phyloP scores from a whole-genome alignment of 352 stramenopile species.

The Pythium grandisporangium region DNA sequence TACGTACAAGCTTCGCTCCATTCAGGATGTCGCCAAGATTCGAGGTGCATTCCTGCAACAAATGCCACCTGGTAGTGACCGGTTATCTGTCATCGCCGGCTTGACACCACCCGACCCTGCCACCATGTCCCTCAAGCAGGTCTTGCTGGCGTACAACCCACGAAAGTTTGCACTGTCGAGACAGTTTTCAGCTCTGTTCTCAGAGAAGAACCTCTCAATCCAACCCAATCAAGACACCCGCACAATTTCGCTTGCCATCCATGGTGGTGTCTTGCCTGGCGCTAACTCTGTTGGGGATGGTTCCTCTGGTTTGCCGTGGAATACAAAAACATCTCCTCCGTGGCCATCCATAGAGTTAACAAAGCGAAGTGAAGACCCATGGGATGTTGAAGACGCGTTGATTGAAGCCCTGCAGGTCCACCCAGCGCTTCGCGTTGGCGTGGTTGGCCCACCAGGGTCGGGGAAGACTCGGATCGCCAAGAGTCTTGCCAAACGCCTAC shows the following conservation, averaged over 20 bases:
- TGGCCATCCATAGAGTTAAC: slow-evolving; percentile 7
- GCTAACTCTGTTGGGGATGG: no score
- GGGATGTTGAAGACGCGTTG: slow-evolving; percentile 31
- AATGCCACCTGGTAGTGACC: slow-evolving; percentile 30
- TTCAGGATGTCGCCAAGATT: slow-evolving; percentile 45
- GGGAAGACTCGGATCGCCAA: slow-evolving; percentile 49
- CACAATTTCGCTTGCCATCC: no score
- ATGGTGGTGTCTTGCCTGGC: no score
- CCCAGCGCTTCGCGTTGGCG: slow-evolving; percentile 30
- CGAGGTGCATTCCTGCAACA: slow-evolving; percentile 43
- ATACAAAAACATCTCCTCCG: background rate
- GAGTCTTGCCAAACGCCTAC: slow-evolving; percentile 28
- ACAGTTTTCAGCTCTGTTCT: slow-evolving; percentile 38
- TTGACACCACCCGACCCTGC: slow-evolving; percentile 34
- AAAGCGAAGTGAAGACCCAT: slow-evolving; percentile 21
- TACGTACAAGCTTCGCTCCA: slow-evolving; percentile 15
- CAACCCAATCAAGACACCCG: no score
- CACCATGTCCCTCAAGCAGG: slow-evolving; percentile 66
- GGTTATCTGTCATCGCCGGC: slow-evolving; percentile 31
- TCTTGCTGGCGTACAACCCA: slow-evolving; percentile 62
- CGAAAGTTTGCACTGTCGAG: slow-evolving; percentile 61
- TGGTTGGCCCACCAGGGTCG: slow-evolving; percentile 44
- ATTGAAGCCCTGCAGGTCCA: slow-evolving; percentile 24
- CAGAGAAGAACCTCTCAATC: no score
- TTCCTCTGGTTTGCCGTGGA: background rate